Conservation (phyloP, 2,329 filamentous ascomycete genomes). For the Ascochyta koolunga region DNA sequence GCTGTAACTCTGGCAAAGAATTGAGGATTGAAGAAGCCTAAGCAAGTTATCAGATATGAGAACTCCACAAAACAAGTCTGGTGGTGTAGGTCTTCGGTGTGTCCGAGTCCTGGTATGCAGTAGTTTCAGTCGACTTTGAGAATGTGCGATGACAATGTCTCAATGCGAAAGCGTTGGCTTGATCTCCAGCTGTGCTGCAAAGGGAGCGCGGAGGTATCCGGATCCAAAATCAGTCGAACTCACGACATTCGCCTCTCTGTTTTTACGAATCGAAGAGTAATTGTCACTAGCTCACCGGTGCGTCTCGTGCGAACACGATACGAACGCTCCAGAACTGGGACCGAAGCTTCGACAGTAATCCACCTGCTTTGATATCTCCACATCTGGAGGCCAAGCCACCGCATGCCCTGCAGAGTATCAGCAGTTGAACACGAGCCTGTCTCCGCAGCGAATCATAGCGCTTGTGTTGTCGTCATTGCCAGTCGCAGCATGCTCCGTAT, state of each 20-base stretch:
- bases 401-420: constrained; percentile 11
- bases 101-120: too few relatives aligned
- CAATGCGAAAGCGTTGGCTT: background rate
- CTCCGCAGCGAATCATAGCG: constrained; percentile 11
- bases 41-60: too few relatives aligned
- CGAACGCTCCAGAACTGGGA: background rate
- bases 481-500: constrained; percentile 10
- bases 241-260: background rate
- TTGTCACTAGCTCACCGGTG: background rate
- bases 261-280: background rate
- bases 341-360: constrained; percentile 11
- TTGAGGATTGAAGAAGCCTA: too few relatives aligned
- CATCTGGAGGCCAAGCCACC: constrained; percentile 15
- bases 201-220: background rate
- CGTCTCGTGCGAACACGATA: background rate
- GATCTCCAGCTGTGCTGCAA: background rate
- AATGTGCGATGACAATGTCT: background rate
- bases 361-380: constrained; percentile 2
- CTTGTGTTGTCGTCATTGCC: constrained; percentile 6
- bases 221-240: background rate
- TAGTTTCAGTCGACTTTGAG: background rate
- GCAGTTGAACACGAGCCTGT: constrained; percentile 5
- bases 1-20: too few relatives aligned
- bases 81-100: too few relatives aligned
- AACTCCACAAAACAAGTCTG: too few relatives aligned